Base-by-base conservation (phyloP, 2,329 filamentous ascomycete genomes). In the Pseudogymnoascus sp. region DNA sequence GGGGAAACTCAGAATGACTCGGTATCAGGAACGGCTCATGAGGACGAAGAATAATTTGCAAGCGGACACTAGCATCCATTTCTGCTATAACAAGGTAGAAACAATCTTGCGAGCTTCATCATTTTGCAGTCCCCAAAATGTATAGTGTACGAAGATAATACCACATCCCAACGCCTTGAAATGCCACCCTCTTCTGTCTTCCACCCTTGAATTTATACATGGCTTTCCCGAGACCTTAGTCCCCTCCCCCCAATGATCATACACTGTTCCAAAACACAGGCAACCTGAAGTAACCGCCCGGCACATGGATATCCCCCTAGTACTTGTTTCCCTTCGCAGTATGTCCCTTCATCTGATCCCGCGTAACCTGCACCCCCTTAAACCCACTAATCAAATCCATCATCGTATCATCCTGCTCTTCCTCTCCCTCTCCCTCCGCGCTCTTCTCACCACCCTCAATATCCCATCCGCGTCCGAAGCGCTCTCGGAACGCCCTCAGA, bases 391-490 rank as follows among this genome's bases (percentile, higher is more conserved):
- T 82, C 73, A 85, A 73, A 75, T 85, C 82, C 74, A 85, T 72
- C 71, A 85, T 69, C 71, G 79, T 83, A 66, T 82, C 81, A 61
- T 82, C 79, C 64, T 79, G 75, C 62, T 78, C 75, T 6, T 18
- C 65, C 62, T 64, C 75, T 6, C 21, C 65, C 62, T 64, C 61
- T 42, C 31, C 61, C 23, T 33, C 70, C 6, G 69, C 71, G 59
- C 73, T 70, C 28, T 71, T 75, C 38, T 68, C 67, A 18, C 69
- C 68, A 63, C 73, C 76, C 8, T 74, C 77, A 23, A 84, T 79
- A 77, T 99, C 94, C 81, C 90, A 99, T 10, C 85, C 86, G 64
- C 88, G 81, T 25, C 94, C 94, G 79, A 92, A 99, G 63, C 89
- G 84, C 66, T 83, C 83, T 71, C 94, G 83, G 79, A 99, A 99